phyloP scores from a whole-genome alignment of 1,284 basidiomycete genomes.

The Mycena citricolor region DNA sequence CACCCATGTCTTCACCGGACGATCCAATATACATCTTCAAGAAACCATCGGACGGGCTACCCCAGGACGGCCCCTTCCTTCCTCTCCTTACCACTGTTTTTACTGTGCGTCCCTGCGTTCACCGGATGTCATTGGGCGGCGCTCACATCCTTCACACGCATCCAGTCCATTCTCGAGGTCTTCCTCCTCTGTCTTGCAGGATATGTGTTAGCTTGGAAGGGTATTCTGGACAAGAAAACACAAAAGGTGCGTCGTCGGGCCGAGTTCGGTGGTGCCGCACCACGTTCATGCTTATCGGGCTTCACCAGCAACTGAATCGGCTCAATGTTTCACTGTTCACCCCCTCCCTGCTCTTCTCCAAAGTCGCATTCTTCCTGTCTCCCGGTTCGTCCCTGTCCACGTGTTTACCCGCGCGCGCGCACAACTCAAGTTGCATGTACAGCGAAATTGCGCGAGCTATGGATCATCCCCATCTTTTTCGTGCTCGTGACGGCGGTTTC shows the following conservation, averaged over 20 bases:
- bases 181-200: slow-evolving; percentile 86
- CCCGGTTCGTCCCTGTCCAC: slow-evolving; percentile 42
- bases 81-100: slow-evolving; percentile 53
- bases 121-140: no score
- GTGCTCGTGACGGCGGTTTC: slow-evolving; percentile 69
- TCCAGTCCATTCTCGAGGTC: slow-evolving; percentile 86
- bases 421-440: slow-evolving; percentile 20
- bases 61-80: slow-evolving; percentile 20
- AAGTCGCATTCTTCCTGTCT: slow-evolving; percentile 82
- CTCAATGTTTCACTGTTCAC: slow-evolving; percentile 90
- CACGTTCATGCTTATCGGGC: slow-evolving; percentile 28
- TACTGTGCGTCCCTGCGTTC: slow-evolving; percentile 39
- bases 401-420: background rate
- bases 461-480: slow-evolving; percentile 89
- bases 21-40: no score
- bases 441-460: slow-evolving; percentile 84
- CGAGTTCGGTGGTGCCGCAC: background rate
- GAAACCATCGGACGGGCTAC: no score
- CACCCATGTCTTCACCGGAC: no score
- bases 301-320: slow-evolving; percentile 66
- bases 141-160: no score
- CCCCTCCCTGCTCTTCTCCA: slow-evolving; percentile 89
- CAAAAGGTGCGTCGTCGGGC: slow-evolving; percentile 67
- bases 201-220: slow-evolving; percentile 76
- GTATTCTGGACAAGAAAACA: slow-evolving; percentile 86